Percentiles rank a stretch among this genome's conserved stretches.
These are phyloP conservation scores for Astragalus glycyphyllos DNA, from an alignment of 306 rosid species.

Conservation along the genomic window DNA sequence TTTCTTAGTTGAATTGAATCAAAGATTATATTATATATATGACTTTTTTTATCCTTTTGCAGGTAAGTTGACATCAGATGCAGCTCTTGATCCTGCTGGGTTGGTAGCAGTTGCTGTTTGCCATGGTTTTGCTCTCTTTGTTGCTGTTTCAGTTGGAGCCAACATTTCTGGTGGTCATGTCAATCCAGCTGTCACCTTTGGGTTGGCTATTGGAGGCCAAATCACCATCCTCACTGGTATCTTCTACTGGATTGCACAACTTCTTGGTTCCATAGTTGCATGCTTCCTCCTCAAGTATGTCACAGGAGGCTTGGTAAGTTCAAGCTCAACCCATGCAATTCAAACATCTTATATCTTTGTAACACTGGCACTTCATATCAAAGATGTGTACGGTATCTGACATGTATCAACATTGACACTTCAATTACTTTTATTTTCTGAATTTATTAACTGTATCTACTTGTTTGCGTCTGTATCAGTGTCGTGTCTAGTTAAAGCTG, in stretches of 20 bases:
- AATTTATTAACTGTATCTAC: too few species aligned
- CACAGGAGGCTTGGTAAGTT: conserved; percentile 79
- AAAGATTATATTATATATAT: not conserved
- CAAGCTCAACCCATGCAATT: not conserved
- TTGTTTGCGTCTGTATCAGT: too few species aligned
- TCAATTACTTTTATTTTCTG: too few species aligned
- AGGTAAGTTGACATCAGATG: conserved; percentile 80
- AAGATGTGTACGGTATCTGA: too few species aligned
- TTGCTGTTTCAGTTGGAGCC: conserved; percentile 81
- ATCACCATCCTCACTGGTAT: conserved; percentile 81
- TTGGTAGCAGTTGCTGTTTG: conserved; percentile 73
- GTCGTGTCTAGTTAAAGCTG: too few species aligned
- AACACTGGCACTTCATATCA: too few species aligned
- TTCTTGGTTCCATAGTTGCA: conserved; percentile 81
- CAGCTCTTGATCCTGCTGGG: conserved; percentile 86
- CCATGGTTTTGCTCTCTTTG: conserved; percentile 90
- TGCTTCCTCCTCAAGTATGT: conserved; percentile 79
- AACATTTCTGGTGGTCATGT: conserved; percentile 96
- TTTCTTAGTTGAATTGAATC: not conserved
- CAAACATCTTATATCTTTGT: too few species aligned
- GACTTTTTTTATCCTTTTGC: conserved; percentile 13
- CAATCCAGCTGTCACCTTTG: conserved; percentile 94
- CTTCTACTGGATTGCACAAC: conserved; percentile 87
- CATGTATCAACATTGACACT: too few species aligned
- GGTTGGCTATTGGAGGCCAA: conserved; percentile 88